Evolutionary conservation across 2,329 filamentous ascomycete species (phyloP).

Genomic region (Cercospora sp.): DNA sequence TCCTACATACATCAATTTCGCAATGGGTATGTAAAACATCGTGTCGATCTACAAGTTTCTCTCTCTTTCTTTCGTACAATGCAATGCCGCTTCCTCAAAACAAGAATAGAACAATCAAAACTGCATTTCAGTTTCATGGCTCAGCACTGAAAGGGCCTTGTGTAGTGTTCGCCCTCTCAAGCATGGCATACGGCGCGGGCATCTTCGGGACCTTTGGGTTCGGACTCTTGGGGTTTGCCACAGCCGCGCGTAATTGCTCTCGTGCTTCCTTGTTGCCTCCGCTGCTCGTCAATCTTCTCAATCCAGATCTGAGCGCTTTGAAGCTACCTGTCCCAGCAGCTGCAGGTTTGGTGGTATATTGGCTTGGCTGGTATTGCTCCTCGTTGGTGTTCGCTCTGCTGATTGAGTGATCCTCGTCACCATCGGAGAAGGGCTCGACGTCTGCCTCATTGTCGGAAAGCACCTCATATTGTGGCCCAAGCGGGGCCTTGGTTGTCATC

Average conservation of each 20-base stretch:
- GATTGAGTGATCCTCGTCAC: constrained; percentile 66
- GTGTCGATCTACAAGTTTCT: not conserved
- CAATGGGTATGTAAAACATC: not conserved
- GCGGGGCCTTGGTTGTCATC: constrained; percentile 52
- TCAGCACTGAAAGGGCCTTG: constrained; percentile 38
- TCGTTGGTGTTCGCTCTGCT: constrained; percentile 40
- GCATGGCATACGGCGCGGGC: constrained; percentile 42
- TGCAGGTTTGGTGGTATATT: constrained; percentile 41
- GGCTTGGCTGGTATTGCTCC: constrained; percentile 22
- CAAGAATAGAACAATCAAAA: not conserved
- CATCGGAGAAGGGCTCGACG: constrained; percentile 72
- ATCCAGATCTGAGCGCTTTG: constrained; percentile 55
- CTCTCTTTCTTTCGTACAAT: not conserved
- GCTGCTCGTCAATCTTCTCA: constrained; percentile 64
- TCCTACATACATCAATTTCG: not conserved
- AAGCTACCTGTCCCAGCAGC: constrained; percentile 34
- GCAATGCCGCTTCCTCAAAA: not conserved
- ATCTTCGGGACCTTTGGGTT: constrained; percentile 52
- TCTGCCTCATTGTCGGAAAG: constrained; percentile 75
- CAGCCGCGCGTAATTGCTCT: constrained; percentile 40
- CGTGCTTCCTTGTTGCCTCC: constrained; percentile 40
- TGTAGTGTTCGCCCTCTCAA: constrained; percentile 12
- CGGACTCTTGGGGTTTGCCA: constrained; percentile 42
- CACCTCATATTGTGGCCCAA: constrained; percentile 57
- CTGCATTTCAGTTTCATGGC: constrained; percentile 22